A percentile compares a stretch with the other conserved stretches of the same genome.
Evolutionary conservation across 2,329 filamentous ascomycete species (phyloP).

Genomic region (Monilinia aucupariae): DNA sequence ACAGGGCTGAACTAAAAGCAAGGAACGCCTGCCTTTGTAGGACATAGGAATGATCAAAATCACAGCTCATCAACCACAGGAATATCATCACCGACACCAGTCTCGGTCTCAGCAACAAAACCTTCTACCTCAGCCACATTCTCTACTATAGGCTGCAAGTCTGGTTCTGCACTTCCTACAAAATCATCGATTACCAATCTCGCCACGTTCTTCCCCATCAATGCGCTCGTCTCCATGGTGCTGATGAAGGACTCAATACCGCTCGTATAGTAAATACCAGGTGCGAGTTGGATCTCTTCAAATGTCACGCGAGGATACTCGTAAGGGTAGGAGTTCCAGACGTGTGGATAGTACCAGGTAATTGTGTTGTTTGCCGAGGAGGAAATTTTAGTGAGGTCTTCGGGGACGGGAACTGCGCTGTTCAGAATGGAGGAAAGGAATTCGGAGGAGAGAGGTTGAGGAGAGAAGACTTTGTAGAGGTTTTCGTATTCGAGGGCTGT

Average conservation of each 20-base stretch:
- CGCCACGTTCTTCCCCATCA: conserved; percentile 86
- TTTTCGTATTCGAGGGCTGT: conserved; percentile 48
- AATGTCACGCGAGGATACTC: conserved; percentile 82
- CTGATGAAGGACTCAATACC: conserved; percentile 91
- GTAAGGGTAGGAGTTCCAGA: conserved; percentile 82
- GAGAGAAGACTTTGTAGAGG: conserved; percentile 62
- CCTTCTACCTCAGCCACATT: neutral
- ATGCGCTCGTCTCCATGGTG: conserved; percentile 92
- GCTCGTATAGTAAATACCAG: conserved; percentile 64
- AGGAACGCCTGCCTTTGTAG: neutral
- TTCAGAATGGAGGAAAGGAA: conserved; percentile 49
- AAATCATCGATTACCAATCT: conserved; percentile 61
- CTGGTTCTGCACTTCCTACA: conserved; percentile 29
- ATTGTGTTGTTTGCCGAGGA: conserved; percentile 49
- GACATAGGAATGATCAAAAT: neutral
- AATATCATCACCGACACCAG: neutral
- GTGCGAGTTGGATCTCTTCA: conserved; percentile 67
- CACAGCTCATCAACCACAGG: conserved; percentile 5
- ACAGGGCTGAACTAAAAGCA: neutral
- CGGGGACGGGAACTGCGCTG: conserved; percentile 35
- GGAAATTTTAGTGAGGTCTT: conserved; percentile 26
- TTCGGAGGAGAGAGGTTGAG: conserved; percentile 45
- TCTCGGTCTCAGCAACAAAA: neutral
- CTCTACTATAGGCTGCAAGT: neutral
- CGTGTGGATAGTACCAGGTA: conserved; percentile 71